phyloP scores from a whole-genome alignment of 768 basidiomycete genomes.

The Mycena sanguinolenta region DNA sequence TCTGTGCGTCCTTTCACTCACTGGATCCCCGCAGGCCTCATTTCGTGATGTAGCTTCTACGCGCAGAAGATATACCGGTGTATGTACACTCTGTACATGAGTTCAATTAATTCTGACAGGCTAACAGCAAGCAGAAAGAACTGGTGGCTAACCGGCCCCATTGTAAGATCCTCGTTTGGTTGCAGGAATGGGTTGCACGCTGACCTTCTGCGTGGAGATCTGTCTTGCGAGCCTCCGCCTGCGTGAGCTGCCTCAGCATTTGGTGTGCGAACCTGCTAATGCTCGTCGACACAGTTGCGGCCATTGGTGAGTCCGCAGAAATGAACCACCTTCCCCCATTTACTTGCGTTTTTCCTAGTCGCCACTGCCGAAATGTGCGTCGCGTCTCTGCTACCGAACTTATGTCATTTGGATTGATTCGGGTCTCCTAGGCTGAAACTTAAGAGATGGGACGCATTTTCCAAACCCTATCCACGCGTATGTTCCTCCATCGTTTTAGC shows the following conservation, averaged over 20 bases:
- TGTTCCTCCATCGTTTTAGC: background rate
- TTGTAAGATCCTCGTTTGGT: conserved; percentile 28
- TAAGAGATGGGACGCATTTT: conserved; percentile 27
- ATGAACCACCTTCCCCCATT: background rate
- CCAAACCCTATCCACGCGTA: conserved; percentile 40
- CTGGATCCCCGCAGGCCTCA: too few relatives aligned
- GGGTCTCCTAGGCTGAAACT: conserved; percentile 33
- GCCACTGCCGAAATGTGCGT: conserved; percentile 44
- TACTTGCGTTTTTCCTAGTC: conserved; percentile 16
- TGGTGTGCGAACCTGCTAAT: background rate
- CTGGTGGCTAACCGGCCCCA: conserved; percentile 44
- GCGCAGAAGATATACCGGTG: conserved; percentile 32
- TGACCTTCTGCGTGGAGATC: conserved; percentile 17
- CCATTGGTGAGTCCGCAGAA: conserved; percentile 35
- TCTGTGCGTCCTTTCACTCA: conserved; percentile 27
- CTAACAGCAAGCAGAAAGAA: conserved; percentile 42
- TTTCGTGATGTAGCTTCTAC: background rate
- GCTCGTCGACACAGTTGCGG: conserved; percentile 36
- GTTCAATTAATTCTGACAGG: conserved; percentile 33
- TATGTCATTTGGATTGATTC: background rate
- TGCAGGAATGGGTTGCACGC: background rate
- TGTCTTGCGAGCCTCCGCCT: conserved; percentile 40
- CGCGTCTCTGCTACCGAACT: background rate
- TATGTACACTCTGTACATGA: conserved; percentile 24
- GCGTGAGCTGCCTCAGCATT: conserved; percentile 28